These are phyloP conservation scores for Phytophthora cajani DNA, from an alignment of 352 stramenopile genomes.

Conservation along the genomic window DNA sequence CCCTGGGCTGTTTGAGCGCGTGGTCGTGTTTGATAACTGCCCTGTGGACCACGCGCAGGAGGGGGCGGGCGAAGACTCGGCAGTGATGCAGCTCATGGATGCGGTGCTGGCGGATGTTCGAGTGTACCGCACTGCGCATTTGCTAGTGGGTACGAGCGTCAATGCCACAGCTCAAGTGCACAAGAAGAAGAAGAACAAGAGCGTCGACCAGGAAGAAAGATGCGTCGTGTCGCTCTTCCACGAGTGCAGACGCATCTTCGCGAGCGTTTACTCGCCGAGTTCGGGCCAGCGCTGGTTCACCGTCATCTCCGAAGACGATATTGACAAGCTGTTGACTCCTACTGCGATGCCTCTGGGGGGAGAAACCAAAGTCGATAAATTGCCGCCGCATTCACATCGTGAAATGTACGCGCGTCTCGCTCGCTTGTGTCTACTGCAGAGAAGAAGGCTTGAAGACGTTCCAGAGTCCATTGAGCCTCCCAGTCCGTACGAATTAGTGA, in stretches of 20 bases:
- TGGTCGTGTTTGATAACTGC: constrained; percentile 61
- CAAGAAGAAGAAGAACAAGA: constrained; percentile 18
- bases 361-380: constrained; percentile 36
- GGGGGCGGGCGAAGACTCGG: constrained; percentile 31
- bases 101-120: constrained; percentile 66
- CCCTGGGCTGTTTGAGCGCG: constrained; percentile 66
- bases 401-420: constrained; percentile 79
- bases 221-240: constrained; percentile 77
- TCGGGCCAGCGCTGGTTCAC: constrained; percentile 61
- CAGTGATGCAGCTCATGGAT: constrained; percentile 61
- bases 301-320: constrained; percentile 57
- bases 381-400: constrained; percentile 45
- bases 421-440: constrained; percentile 57
- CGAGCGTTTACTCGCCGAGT: constrained; percentile 69
- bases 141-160: constrained; percentile 28
- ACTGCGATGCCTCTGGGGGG: constrained; percentile 56
- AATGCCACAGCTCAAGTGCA: not conserved
- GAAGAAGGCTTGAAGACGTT: constrained; percentile 4
- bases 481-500: constrained; percentile 43
- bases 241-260: constrained; percentile 73
- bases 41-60: constrained; percentile 14
- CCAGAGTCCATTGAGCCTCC: constrained; percentile 18
- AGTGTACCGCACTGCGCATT: constrained; percentile 64
- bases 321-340: constrained; percentile 67
- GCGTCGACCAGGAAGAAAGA: constrained; percentile 33